Evolutionary conservation across 1,139 yeast genomes (phyloP), one percentile per base, ranked within the genome.

Genomic region (Nakaseomyces nivariensis): DNA sequence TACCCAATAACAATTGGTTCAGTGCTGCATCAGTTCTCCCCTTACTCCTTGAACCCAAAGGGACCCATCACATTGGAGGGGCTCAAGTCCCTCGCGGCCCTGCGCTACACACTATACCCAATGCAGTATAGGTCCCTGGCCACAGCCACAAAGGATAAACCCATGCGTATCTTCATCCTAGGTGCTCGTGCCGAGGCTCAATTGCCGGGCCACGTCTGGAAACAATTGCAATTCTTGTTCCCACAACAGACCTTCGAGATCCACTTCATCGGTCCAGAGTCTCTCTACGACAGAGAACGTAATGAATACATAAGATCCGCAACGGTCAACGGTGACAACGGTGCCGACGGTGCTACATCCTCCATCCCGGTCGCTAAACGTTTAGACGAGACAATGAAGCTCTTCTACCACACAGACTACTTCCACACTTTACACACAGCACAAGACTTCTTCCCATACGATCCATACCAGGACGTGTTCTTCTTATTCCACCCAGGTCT

Each of bases 361-460:
- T 80, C 47, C 29, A 5, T 22, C 41, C 87, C 96, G 13, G 73
- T 85, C 37, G 79, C 82, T 34, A 80, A 81, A 60, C 77, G 94
- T 63, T 73, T 85, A 49, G 96, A 88, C 67, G 85, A 81, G 48
- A 82, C 85, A 54, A 70, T 92, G 63, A 75, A 85, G 32, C 75
- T 90, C 57, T 79, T 84, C 53, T 85, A 85, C 69, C 96, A 90
- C 67, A 86, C 97, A 2, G 85, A 85, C 62, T 90, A 84, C 67
- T 92, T 92, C 79, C 89, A 89, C 64, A 92, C 85, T 48, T 75
- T 85, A 52, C 95, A 92, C 68, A 88, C 88, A 59, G 83, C 86
- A 52, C 95, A 92, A 59, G 97, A 90, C 68, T 84, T 92, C 66
- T 88, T 89, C 82, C 98, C 98, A 13, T 92, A 90, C 67, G 98